A percentile compares a stretch with the other conserved stretches of the same genome.
Evolutionary conservation across 2,329 filamentous ascomycete species (phyloP).

Genomic region (Aspergillus alliaceus): DNA sequence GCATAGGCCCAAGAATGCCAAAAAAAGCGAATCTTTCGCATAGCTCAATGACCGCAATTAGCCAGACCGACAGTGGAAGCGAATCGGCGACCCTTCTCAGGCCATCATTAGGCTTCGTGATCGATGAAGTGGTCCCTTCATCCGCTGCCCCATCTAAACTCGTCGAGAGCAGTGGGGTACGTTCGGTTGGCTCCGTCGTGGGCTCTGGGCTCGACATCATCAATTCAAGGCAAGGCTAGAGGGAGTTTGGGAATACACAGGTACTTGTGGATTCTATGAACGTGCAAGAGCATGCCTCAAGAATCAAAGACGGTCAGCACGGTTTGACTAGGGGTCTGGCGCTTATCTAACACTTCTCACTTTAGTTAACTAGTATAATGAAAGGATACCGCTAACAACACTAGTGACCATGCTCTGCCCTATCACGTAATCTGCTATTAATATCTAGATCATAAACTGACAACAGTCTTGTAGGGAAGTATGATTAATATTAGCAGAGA

Average conservation of each 20-base stretch:
- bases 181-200: neutral
- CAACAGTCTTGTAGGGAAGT: too few species aligned
- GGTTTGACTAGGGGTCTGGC: neutral
- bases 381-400: too few species aligned
- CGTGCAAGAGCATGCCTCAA: neutral
- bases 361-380: too few species aligned
- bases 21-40: conserved; percentile 9
- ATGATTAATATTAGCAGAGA: too few species aligned
- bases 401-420: neutral
- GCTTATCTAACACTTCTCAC: neutral
- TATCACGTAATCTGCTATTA: neutral
- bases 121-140: neutral
- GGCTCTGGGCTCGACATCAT: neutral
- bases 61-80: conserved; percentile 1
- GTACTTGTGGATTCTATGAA: neutral
- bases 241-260: neutral
- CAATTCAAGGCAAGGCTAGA: neutral
- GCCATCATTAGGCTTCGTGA: neutral
- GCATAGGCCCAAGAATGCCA: conserved; percentile 3
- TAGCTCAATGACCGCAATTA: conserved; percentile 8
- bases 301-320: neutral
- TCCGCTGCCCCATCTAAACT: neutral
- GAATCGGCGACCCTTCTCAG: neutral
- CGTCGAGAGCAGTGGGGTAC: neutral
- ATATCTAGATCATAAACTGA: too few species aligned